Evolutionary conservation across 2,329 filamentous ascomycete species (phyloP).

Genomic region (Penicillium sp.): DNA sequence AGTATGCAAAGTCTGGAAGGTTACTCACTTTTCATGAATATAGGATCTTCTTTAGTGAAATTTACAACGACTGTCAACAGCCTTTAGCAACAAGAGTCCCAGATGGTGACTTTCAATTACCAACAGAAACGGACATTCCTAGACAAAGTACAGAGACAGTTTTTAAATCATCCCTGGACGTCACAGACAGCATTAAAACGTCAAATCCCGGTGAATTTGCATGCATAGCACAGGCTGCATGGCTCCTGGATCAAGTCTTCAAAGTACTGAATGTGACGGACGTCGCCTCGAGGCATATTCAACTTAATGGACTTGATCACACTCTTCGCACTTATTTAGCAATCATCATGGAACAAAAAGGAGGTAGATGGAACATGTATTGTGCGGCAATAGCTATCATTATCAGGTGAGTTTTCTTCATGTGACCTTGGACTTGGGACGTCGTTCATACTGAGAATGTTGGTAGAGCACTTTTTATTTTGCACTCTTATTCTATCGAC

Average conservation of each 20-base stretch:
- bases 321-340: constrained; percentile 13
- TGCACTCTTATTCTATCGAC: constrained; percentile 17
- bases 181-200: background rate
- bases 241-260: constrained; percentile 22
- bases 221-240: constrained; percentile 21
- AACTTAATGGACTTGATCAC: constrained; percentile 15
- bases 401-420: constrained; percentile 16
- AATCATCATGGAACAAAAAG: constrained; percentile 10
- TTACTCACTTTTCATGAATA: background rate
- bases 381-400: constrained; percentile 17
- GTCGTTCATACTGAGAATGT: background rate
- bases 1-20: background rate
- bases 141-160: background rate
- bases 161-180: background rate
- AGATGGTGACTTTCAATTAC: background rate
- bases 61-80: background rate
- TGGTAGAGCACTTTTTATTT: constrained; percentile 17
- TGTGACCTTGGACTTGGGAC: background rate
- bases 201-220: constrained; percentile 18
- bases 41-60: constrained; percentile 4
- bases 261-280: constrained; percentile 11
- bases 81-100: constrained; percentile 1
- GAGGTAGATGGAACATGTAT: constrained; percentile 12
- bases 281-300: constrained; percentile 12
- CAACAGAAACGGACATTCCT: background rate